Percentiles rank a stretch among this genome's conserved stretches.
Evolutionary conservation across 345 rosid species (phyloP).

Genomic region (Capsella bursapastoris): DNA sequence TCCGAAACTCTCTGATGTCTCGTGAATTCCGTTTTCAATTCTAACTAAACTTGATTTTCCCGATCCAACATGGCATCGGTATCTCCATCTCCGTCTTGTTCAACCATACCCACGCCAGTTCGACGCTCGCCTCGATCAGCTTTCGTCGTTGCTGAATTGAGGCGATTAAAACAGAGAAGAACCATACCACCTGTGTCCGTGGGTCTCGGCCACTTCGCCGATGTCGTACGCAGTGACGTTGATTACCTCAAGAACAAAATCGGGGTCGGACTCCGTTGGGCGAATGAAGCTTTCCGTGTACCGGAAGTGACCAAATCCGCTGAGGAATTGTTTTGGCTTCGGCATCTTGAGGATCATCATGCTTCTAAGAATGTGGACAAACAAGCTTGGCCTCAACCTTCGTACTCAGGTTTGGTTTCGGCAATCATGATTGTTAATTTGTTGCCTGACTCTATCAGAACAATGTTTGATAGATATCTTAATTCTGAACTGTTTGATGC

Average conservation of each 20-base stretch:
- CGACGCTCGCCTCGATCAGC: conserved; percentile 25
- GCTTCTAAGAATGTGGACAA: conserved; percentile 47
- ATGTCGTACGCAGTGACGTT: conserved; percentile 66
- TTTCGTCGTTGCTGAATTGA: conserved; percentile 44
- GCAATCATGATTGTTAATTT: neutral
- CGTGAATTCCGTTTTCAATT: conserved; percentile 5
- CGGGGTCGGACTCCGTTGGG: conserved; percentile 72
- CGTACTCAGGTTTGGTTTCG: conserved; percentile 62
- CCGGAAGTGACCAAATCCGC: conserved; percentile 63
- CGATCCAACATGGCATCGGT: conserved; percentile 42
- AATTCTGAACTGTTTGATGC: neutral
- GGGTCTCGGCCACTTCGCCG: conserved; percentile 64
- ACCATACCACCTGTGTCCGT: conserved; percentile 44
- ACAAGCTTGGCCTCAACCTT: conserved; percentile 70
- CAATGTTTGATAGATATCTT: conserved; percentile 5
- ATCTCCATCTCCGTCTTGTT: conserved; percentile 36
- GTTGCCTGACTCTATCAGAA: neutral
- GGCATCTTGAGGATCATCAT: conserved; percentile 70
- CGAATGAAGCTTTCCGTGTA: conserved; percentile 62
- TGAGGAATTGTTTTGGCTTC: conserved; percentile 78
- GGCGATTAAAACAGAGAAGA: conserved; percentile 42
- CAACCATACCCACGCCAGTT: conserved; percentile 32
- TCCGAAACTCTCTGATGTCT: conserved; percentile 12
- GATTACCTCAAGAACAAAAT: conserved; percentile 61
- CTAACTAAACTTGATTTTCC: conserved; percentile 7